Conservation (phyloP, 2,329 filamentous ascomycete species). For the Cadophora luteo-olivacea region DNA sequence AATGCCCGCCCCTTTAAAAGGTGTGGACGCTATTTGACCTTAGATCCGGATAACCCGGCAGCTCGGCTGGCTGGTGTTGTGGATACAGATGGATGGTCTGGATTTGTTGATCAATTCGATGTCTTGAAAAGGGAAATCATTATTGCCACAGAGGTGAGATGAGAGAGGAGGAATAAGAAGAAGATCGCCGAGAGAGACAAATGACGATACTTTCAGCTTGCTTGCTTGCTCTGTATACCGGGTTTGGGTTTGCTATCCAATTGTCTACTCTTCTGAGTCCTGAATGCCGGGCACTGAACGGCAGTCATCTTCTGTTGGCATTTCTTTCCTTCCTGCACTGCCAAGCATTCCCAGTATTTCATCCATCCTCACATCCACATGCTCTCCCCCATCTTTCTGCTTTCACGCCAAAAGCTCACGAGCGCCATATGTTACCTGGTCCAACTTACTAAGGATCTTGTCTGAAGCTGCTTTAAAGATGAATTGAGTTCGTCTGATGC, state of each 20-base stretch:
- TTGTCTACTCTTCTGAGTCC: too few species aligned
- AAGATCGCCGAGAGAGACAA: neutral
- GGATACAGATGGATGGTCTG: too few species aligned
- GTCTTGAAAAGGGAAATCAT: conserved; percentile 9
- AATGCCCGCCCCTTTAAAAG: neutral
- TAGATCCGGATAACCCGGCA: conserved; percentile 2
- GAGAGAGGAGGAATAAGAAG: neutral
- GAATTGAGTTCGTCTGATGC: neutral
- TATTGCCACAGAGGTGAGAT: neutral
- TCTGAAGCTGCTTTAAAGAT: conserved; percentile 2
- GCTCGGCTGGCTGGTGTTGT: neutral
- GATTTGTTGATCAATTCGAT: neutral
- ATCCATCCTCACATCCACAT: neutral
- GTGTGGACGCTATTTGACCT: neutral
- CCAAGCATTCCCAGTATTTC: neutral
- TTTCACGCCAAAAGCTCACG: neutral
- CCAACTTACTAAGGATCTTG: neutral
- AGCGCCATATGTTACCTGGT: neutral
- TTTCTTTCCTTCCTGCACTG: too few species aligned
- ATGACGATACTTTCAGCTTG: neutral
- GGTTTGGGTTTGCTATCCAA: neutral
- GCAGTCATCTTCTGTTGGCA: too few species aligned
- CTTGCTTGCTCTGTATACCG: neutral
- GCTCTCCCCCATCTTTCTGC: neutral
- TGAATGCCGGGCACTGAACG: too few species aligned